Conservation (phyloP, 345 rosid genomes). For the Moricandia moricandioides region DNA sequence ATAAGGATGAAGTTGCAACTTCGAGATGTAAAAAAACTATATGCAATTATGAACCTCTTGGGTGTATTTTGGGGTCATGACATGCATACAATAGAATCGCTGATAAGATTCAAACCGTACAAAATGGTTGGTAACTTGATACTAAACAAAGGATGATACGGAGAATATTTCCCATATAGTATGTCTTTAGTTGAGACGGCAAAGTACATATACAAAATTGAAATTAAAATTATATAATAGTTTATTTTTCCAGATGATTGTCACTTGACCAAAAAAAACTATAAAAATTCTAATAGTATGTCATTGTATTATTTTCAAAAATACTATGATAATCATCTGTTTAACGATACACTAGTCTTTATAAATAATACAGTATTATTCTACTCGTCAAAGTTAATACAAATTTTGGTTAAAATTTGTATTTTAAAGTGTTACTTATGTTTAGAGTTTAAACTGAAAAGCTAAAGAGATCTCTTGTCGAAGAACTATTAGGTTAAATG, state of each 20-base stretch:
- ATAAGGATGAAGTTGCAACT: not conserved
- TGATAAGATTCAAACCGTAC: slow-evolving; percentile 35
- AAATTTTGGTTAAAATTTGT: not conserved
- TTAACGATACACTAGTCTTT: not conserved
- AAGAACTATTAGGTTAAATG: too few species aligned
- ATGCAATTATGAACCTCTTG: not conserved
- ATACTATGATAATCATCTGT: not conserved
- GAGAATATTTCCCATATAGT: slow-evolving; percentile 11
- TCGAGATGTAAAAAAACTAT: not conserved
- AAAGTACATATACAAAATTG: slow-evolving; percentile 16
- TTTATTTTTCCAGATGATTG: not conserved
- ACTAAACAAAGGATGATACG: slow-evolving; percentile 33
- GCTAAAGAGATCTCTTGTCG: not conserved
- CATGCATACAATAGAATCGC: slow-evolving; percentile 13
- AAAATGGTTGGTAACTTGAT: not conserved
- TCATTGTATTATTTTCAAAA: not conserved
- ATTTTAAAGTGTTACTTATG: not conserved
- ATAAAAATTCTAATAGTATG: not conserved
- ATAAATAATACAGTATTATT: not conserved
- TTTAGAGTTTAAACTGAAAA: not conserved
- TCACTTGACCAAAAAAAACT: not conserved
- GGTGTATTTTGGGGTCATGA: not conserved
- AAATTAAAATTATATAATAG: not conserved
- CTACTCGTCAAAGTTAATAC: not conserved
- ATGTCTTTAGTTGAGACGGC: slow-evolving; percentile 18